phyloP scores from a whole-genome alignment of 176 grass and related monocot genomes.

The Paspalum notatum region DNA sequence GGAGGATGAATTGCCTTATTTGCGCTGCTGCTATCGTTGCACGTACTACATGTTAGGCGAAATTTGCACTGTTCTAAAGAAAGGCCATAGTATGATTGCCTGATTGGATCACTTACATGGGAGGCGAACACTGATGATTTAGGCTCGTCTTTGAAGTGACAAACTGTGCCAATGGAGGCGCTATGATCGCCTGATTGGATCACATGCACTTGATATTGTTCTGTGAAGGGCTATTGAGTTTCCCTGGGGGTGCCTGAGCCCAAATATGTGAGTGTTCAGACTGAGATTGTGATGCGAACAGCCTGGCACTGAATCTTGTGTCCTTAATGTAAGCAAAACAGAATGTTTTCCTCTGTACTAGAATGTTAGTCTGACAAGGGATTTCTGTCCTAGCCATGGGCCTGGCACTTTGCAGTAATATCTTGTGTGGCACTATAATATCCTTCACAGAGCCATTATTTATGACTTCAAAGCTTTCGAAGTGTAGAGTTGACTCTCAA shows the following conservation, averaged over 20 bases:
- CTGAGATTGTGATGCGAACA: background rate
- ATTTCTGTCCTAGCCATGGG: background rate
- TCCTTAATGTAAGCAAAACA: background rate
- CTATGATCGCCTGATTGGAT: background rate
- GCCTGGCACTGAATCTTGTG: background rate
- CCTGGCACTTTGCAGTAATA: background rate
- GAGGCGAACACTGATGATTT: background rate
- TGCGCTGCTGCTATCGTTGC: background rate
- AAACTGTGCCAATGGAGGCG: background rate
- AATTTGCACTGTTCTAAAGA: background rate
- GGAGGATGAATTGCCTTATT: slow-evolving; percentile 4
- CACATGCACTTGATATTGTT: background rate
- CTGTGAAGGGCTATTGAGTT: no score
- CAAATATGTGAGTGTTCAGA: background rate
- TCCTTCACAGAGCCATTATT: background rate
- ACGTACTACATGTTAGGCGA: background rate
- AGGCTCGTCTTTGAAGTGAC: background rate
- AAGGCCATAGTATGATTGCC: background rate
- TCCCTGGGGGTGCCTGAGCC: background rate
- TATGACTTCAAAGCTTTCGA: background rate
- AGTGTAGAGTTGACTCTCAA: slow-evolving; percentile 12
- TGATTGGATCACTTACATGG: background rate
- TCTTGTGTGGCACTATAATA: background rate
- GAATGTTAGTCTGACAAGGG: background rate
- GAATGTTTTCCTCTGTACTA: background rate